Percentiles rank a stretch among this genome's conserved stretches.
These are phyloP conservation scores for Colletotrichum paranaense DNA, from an alignment of 2,329 filamentous ascomycete species.

Conservation along the genomic window DNA sequence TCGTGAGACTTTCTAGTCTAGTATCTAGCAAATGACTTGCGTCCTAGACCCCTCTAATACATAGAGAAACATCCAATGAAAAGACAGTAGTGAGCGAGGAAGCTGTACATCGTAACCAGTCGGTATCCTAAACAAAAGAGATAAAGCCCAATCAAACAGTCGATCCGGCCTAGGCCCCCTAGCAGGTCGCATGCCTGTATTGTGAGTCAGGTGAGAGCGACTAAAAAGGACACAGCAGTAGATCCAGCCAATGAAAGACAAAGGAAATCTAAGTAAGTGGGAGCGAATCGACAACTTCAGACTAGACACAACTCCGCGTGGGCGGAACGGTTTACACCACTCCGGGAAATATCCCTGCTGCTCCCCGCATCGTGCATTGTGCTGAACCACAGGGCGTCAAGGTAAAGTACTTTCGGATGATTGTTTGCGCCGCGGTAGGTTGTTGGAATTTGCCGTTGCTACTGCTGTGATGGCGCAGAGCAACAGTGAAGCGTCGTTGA, in stretches of 20 bases:
- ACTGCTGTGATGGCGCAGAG: no score
- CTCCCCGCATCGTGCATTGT: background rate
- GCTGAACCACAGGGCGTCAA: no score
- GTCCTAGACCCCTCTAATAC: background rate
- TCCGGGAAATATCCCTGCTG: background rate
- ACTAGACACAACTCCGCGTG: background rate
- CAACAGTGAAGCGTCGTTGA: background rate
- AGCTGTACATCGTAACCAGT: background rate
- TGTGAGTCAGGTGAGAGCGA: background rate
- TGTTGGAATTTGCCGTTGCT: background rate
- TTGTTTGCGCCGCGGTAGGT: background rate
- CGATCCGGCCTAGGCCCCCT: background rate
- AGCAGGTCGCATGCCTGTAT: background rate
- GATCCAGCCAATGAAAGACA: background rate
- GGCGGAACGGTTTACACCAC: background rate
- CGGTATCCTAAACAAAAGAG: background rate
- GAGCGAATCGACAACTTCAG: background rate
- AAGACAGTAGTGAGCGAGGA: background rate
- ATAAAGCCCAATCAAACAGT: background rate
- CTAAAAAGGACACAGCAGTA: background rate
- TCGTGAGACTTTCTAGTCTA: constrained; percentile 11
- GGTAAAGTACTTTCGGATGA: background rate
- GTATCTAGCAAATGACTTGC: background rate
- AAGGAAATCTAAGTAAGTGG: background rate
- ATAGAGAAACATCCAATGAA: background rate